phyloP scores from a whole-genome alignment of 345 rosid species.

The Durio zibethinus region DNA sequence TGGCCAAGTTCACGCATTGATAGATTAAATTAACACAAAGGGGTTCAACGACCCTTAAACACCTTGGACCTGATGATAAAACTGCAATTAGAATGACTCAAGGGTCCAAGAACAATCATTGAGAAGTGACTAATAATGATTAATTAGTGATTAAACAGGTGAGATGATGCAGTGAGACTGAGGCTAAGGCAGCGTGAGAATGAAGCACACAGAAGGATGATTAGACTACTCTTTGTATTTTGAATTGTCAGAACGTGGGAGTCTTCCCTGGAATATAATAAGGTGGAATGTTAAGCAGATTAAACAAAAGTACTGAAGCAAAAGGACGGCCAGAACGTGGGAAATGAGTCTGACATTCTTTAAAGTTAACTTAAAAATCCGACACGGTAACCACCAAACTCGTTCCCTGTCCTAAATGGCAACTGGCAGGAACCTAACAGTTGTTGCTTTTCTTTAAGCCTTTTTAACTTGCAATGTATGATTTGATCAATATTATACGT shows the following conservation, averaged over 20 bases:
- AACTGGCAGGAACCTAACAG: constrained; percentile 27
- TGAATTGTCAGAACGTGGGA: constrained; percentile 45
- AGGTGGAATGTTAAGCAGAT: constrained; percentile 16
- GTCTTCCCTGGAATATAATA: constrained; percentile 27
- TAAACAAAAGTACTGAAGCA: constrained; percentile 10
- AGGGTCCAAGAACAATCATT: constrained; percentile 24
- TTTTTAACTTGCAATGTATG: constrained; percentile 1
- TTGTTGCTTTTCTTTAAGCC: constrained; percentile 11
- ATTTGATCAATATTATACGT: constrained; percentile 9
- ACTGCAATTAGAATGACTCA: constrained; percentile 16
- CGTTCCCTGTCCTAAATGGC: constrained; percentile 42
- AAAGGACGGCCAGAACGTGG: constrained; percentile 51
- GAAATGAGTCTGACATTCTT: constrained; percentile 28
- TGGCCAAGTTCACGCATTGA: constrained; percentile 36
- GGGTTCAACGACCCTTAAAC: constrained; percentile 19
- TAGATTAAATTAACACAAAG: constrained; percentile 27
- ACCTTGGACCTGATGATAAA: constrained; percentile 18
- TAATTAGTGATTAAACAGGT: constrained; percentile 1
- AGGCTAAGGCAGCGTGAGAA: constrained; percentile 8
- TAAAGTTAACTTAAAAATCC: constrained; percentile 13
- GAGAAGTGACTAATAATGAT: constrained; percentile 18
- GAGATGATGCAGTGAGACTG: neutral
- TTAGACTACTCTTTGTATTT: neutral
- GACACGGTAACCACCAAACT: constrained; percentile 41
- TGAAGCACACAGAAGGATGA: constrained; percentile 13